Evolutionary conservation across 2,329 filamentous ascomycete genomes (phyloP), one percentile per base, ranked within the genome.

Genomic region (Cryphonectria naterciae): DNA sequence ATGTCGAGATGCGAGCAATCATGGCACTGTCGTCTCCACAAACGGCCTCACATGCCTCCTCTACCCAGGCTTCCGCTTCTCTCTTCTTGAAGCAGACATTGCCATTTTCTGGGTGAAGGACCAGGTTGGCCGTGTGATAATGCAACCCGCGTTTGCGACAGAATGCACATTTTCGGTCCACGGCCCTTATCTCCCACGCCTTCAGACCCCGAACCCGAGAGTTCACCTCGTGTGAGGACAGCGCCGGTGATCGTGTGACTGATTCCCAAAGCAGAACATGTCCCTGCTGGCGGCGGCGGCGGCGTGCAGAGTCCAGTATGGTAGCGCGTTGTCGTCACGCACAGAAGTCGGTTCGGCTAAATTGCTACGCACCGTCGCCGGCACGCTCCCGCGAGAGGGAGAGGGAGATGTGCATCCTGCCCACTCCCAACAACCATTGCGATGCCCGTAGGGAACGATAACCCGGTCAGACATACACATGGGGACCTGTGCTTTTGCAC

Each of bases 181-280:
- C 54, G 54, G 54, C 54, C 54, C 54, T 58, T 17, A 58, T 58
- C 28, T 58, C 25, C 54, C 54, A 32, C 19, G 28, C 54, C 54
- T 32, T 17, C 54, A 35, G 25, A 17, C 0, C 54, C 28, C 25
- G 54, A 8, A 19, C 13, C 28, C 54, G 1, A 17, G 54, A 56
- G 15, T 15, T 32, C 54, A 17, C 4, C 54, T 32, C 28, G 28
- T 58, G 25, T 58, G 25, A 25, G 25, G 54, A 19, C 28, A 32
- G 6, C 54, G 6, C 54, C 13, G 54, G 19, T 58, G 54, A 32
- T 58, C 54, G 11, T 58, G 15, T 32, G 54, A 58, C 28, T 35
- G 54, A 35, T 58, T 32, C 54, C 54, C 25, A 17, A 32, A 58
- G 25, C 54, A 32, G 52, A 58, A 15, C 28, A 19, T 35, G 25